These are phyloP conservation scores for Arthroderma uncinatum DNA, from an alignment of 2,329 filamentous ascomycete species.

Conservation along the genomic window DNA sequence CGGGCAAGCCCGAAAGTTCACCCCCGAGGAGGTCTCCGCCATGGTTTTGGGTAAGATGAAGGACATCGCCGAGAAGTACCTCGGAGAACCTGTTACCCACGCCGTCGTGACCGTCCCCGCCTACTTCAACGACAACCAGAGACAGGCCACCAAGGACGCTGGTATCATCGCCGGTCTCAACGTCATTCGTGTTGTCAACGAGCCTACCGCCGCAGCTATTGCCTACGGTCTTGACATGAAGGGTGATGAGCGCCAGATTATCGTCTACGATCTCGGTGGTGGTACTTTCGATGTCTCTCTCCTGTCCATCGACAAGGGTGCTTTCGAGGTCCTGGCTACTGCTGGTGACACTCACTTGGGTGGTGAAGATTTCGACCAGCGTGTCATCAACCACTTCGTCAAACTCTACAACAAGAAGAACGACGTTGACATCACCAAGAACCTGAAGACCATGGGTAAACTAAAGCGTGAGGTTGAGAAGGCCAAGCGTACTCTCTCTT, in stretches of 20 bases:
- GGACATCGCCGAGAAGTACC: conserved; percentile 52
- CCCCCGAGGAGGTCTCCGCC: conserved; percentile 55
- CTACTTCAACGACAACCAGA: conserved; percentile 98
- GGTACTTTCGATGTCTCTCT: conserved; percentile 93
- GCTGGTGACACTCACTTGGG: conserved; percentile 94
- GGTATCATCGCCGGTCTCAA: conserved; percentile 86
- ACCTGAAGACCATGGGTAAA: conserved; percentile 97
- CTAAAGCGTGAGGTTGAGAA: conserved; percentile 99
- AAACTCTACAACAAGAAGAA: conserved; percentile 99
- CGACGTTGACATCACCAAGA: conserved; percentile 81
- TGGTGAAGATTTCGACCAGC: conserved; percentile 98
- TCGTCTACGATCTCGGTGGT: conserved; percentile 89
- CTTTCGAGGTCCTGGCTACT: conserved; percentile 89
- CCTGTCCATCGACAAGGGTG: conserved; percentile 79
- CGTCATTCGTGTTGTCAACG: conserved; percentile 92
- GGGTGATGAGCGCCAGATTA: conserved; percentile 72
- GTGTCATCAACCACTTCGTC: conserved; percentile 89
- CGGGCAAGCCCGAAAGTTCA: conserved; percentile 50
- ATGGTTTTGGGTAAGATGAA: conserved; percentile 60
- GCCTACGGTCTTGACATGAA: conserved; percentile 89
- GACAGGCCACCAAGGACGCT: conserved; percentile 93
- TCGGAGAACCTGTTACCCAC: conserved; percentile 50
- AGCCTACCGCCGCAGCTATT: conserved; percentile 89
- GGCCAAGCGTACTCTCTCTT: conserved; percentile 96
- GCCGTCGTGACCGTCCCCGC: conserved; percentile 83